phyloP scores from a whole-genome alignment of 345 rosid genomes.

The Eucalyptus curtisii region DNA sequence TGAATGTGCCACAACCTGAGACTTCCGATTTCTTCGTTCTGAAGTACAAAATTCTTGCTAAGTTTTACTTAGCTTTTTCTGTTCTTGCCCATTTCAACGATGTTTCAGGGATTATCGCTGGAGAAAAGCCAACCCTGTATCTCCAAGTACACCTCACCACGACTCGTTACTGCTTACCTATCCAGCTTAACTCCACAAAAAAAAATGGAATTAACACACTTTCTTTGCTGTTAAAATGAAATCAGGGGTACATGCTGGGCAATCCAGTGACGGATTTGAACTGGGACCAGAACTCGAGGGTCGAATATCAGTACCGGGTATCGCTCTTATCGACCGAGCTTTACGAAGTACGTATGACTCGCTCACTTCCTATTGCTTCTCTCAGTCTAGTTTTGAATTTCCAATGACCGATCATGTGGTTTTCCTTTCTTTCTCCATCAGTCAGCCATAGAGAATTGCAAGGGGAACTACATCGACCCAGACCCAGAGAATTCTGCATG shows the following conservation, averaged over 20 bases:
- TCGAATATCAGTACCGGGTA: constrained; percentile 5
- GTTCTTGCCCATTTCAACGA: neutral
- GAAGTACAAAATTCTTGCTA: neutral
- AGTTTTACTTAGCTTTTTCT: neutral
- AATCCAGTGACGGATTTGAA: constrained; percentile 7
- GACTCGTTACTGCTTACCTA: neutral
- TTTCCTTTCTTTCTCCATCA: neutral
- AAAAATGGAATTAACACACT: neutral
- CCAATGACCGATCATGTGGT: neutral
- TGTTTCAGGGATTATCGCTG: constrained; percentile 5
- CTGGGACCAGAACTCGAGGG: constrained; percentile 7
- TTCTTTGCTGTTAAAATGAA: neutral
- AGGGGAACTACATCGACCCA: constrained; percentile 4
- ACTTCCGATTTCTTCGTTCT: neutral
- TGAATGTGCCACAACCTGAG: neutral
- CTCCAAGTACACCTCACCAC: neutral
- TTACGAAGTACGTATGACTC: constrained; percentile 1
- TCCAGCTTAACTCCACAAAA: neutral
- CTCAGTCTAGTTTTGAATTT: neutral
- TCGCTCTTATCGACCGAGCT: constrained; percentile 16
- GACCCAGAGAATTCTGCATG: neutral
- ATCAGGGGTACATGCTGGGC: constrained; percentile 19
- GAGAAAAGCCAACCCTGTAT: neutral
- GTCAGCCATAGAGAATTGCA: constrained; percentile 10
- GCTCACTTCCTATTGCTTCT: neutral